A percentile compares a stretch with the other conserved stretches of the same genome.
Conservation (phyloP, 2,329 filamentous ascomycete genomes). For the Monilinia fructicola region DNA sequence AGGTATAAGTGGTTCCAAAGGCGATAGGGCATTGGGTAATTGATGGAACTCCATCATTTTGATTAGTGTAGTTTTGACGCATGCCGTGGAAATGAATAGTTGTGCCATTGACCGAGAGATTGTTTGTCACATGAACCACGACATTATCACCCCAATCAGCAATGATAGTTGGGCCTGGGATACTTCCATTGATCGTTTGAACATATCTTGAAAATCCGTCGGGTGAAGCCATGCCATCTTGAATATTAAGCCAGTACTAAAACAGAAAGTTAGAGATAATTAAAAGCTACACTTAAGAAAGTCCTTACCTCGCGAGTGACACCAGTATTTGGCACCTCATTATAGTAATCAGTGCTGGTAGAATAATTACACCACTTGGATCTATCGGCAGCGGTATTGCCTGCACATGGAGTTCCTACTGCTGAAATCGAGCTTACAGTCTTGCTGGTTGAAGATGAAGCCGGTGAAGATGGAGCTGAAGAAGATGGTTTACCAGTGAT, state of each 20-base stretch:
- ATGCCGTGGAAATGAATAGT: conserved; percentile 50
- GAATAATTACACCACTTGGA: conserved; percentile 49
- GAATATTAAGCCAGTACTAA: conserved; percentile 28
- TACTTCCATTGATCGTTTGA: conserved; percentile 38
- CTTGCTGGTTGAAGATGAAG: not conserved
- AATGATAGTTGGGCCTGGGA: conserved; percentile 38
- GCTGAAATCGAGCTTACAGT: not conserved
- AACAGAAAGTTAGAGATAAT: not conserved
- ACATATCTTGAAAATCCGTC: conserved; percentile 36
- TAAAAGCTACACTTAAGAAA: conserved; percentile 27
- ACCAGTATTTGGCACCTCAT: conserved; percentile 42
- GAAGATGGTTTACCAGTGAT: not conserved
- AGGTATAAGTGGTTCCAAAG: conserved; percentile 28
- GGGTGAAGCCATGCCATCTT: conserved; percentile 29
- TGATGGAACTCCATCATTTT: conserved; percentile 46
- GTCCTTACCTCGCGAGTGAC: conserved; percentile 46
- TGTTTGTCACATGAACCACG: conserved; percentile 39
- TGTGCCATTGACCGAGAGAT: conserved; percentile 42
- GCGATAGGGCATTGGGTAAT: conserved; percentile 64
- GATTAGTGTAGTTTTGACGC: conserved; percentile 44
- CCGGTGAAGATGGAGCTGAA: not conserved
- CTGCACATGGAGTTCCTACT: conserved; percentile 18
- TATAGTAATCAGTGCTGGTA: conserved; percentile 45
- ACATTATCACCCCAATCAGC: conserved; percentile 45
- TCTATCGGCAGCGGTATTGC: conserved; percentile 25